A percentile compares a stretch with the other conserved stretches of the same genome.
phyloP scores from a whole-genome alignment of 139 green algal species.

The Yamagishiella unicocca region DNA sequence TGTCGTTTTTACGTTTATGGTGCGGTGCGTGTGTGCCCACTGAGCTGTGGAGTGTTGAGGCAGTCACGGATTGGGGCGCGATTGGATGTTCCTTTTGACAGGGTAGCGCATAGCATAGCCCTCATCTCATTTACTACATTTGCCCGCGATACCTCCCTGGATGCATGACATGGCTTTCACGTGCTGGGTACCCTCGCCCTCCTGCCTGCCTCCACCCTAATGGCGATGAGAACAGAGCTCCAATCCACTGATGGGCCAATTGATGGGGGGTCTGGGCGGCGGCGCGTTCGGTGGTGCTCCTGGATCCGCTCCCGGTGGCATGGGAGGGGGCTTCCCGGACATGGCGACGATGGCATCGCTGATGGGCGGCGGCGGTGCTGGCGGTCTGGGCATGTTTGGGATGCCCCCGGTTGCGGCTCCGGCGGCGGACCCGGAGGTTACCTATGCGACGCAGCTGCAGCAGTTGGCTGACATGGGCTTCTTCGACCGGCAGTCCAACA shows the following conservation, averaged over 20 bases:
- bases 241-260: conserved; percentile 32
- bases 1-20: no score
- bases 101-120: no score
- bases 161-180: no score
- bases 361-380: conserved; percentile 46
- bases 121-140: no score
- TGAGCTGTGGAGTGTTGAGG: no score
- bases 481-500: conserved; percentile 67
- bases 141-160: no score
- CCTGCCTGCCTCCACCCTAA: no score
- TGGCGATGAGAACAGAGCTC: no score
- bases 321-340: conserved; percentile 36
- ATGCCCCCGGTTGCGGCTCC: conserved; percentile 46
- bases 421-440: conserved; percentile 78
- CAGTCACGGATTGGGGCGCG: no score
- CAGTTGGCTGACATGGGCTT: conserved; percentile 97
- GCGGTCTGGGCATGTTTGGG: conserved; percentile 14
- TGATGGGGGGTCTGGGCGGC: conserved; percentile 36
- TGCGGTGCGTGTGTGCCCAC: no score
- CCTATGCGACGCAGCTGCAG: conserved; percentile 89
- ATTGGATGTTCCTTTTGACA: no score
- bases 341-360: conserved; percentile 50
- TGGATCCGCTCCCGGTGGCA: background rate
- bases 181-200: no score
- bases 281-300: background rate